Conservation (phyloP, 148 eudicot genomes). For the Chenopodium quinoa region DNA sequence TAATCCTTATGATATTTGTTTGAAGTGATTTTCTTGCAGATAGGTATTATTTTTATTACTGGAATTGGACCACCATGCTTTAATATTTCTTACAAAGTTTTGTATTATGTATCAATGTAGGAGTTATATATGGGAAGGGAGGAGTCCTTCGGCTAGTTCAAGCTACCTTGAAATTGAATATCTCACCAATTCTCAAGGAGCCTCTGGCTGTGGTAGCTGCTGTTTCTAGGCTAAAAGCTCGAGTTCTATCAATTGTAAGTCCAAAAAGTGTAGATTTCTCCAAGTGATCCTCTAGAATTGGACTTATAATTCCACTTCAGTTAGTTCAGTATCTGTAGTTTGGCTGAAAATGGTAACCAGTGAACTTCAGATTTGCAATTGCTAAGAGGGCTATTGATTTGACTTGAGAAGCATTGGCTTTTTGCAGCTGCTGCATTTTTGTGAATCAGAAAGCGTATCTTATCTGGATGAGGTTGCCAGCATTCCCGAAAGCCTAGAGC, state of each 20-base stretch:
- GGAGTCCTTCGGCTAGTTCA: slow-evolving; percentile 74
- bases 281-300: slow-evolving; percentile 2
- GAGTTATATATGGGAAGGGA: slow-evolving; percentile 76
- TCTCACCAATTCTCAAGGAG: slow-evolving; percentile 35
- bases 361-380: background rate
- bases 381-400: slow-evolving; percentile 7
- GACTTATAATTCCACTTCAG: background rate
- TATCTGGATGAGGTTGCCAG: slow-evolving; percentile 89
- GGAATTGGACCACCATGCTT: background rate
- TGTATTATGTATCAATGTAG: slow-evolving; percentile 41
- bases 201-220: slow-evolving; percentile 55
- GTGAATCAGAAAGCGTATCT: slow-evolving; percentile 86
- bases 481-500: slow-evolving; percentile 59
- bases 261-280: slow-evolving; percentile 10
- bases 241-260: slow-evolving; percentile 83
- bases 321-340: slow-evolving; percentile 2
- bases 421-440: slow-evolving; percentile 81
- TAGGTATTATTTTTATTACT: background rate
- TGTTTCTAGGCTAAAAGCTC: slow-evolving; percentile 78
- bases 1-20: no score
- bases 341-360: slow-evolving; percentile 5
- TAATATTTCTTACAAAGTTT: background rate
- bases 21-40: background rate
- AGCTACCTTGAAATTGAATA: slow-evolving; percentile 55
- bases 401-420: slow-evolving; percentile 10